phyloP scores from a whole-genome alignment of 768 basidiomycete species.

The Coprinopsis marcescibilis region DNA sequence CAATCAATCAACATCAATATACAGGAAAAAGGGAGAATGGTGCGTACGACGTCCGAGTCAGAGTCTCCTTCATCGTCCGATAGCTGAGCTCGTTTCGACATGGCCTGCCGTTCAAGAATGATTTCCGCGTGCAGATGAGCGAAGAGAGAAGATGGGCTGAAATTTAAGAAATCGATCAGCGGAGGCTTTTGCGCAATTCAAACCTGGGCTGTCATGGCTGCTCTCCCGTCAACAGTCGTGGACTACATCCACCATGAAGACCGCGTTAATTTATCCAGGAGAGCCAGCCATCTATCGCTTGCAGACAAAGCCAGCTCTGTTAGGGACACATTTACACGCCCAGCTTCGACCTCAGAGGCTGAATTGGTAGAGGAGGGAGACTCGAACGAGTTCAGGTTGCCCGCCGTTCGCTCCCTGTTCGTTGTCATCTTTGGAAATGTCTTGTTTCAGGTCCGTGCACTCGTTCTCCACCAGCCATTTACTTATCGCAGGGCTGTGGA shows the following conservation, averaged over 20 bases:
- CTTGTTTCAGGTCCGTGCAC: conserved; percentile 22
- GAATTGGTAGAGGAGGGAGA: neutral
- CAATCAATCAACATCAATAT: too few species aligned
- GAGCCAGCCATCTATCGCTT: too few species aligned
- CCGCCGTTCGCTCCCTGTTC: conserved; percentile 20
- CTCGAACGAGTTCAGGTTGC: conserved; percentile 23
- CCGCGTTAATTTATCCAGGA: too few species aligned
- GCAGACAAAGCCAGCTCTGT: neutral
- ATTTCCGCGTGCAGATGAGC: neutral
- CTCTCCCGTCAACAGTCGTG: conserved; percentile 2
- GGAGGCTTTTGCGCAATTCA: too few species aligned
- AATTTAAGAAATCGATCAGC: neutral
- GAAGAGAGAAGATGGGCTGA: neutral
- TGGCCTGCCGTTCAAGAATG: too few species aligned
- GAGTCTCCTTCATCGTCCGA: conserved; percentile 32
- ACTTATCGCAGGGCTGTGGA: neutral
- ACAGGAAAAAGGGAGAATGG: neutral
- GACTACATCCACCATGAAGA: conserved; percentile 4
- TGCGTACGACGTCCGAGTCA: conserved; percentile 30
- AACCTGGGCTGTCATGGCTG: too few species aligned
- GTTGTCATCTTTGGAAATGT: conserved; percentile 24
- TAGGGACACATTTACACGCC: neutral
- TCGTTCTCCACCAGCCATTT: neutral
- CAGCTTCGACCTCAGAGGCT: neutral
- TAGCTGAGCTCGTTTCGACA: conserved; percentile 54